Percentiles rank a stretch among this genome's conserved stretches.
phyloP scores from a whole-genome alignment of 2,329 filamentous ascomycete species.

The Ascochyta lentis region DNA sequence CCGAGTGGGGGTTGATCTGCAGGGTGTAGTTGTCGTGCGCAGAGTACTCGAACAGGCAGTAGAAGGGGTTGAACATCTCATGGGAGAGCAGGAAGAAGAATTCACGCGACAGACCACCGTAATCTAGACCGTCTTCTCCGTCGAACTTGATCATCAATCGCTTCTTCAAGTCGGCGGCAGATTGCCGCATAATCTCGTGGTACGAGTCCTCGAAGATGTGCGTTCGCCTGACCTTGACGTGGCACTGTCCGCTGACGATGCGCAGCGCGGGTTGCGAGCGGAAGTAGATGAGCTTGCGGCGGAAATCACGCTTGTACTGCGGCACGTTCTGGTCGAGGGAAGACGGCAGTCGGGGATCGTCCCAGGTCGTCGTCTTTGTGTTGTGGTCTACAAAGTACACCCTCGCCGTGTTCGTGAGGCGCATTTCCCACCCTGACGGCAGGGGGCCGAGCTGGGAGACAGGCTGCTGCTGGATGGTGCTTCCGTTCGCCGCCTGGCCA shows the following conservation, averaged over 20 bases:
- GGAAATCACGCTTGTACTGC: constrained; percentile 99
- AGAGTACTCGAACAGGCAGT: constrained; percentile 99
- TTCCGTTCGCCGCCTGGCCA: constrained; percentile 75
- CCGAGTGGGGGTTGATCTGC: constrained; percentile 98
- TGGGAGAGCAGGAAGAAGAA: constrained; percentile 99
- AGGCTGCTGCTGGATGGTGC: constrained; percentile 94
- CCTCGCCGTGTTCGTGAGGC: constrained; percentile 93
- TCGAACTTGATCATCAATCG: constrained; percentile 99
- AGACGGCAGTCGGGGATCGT: constrained; percentile 92
- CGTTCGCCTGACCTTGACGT: constrained; percentile 94
- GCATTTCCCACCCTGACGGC: constrained; percentile 99
- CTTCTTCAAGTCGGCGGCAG: constrained; percentile 95
- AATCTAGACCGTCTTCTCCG: constrained; percentile 96
- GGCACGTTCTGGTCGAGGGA: constrained; percentile 98
- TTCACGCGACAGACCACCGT: constrained; percentile 92
- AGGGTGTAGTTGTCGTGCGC: constrained; percentile 99
- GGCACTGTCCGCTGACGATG: constrained; percentile 94
- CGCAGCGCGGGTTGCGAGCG: constrained; percentile 94
- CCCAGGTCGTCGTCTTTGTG: constrained; percentile 99
- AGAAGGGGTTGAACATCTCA: constrained; percentile 99
- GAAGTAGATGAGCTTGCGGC: constrained; percentile 98
- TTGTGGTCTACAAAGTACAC: constrained; percentile 99
- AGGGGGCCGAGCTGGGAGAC: constrained; percentile 95
- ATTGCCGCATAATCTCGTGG: constrained; percentile 96
- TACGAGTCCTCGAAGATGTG: constrained; percentile 99